These are phyloP conservation scores for Aspergillus incahuasiensis DNA, from an alignment of 495 filamentous ascomycete genomes.

Conservation along the genomic window DNA sequence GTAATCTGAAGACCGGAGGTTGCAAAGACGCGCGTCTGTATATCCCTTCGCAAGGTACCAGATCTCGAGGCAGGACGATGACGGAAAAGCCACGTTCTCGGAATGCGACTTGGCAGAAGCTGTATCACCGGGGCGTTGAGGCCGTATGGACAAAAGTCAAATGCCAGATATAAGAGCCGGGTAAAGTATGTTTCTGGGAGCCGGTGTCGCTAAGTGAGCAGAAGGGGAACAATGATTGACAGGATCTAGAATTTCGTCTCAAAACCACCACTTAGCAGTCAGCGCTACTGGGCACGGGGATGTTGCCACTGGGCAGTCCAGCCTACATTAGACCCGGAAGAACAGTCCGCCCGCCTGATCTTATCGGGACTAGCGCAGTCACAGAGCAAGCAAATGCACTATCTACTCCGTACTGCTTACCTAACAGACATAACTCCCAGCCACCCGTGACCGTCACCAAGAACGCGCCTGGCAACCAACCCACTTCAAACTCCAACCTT, in stretches of 20 bases:
- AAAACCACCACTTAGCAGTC: neutral
- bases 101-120: constrained; percentile 35
- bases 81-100: constrained; percentile 19
- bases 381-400: neutral
- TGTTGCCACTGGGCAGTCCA: constrained; percentile 1
- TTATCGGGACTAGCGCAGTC: constrained; percentile 17
- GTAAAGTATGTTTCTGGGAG: constrained; percentile 1
- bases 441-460: neutral
- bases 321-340: constrained; percentile 26
- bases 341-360: constrained; percentile 13
- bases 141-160: constrained; percentile 11
- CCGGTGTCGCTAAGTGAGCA: neutral
- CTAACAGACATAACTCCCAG: constrained; percentile 4
- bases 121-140: constrained; percentile 11
- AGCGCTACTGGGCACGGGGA: neutral
- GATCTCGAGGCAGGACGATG: neutral
- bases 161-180: neutral
- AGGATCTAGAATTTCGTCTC: neutral
- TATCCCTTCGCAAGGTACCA: neutral
- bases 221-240: neutral
- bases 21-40: neutral
- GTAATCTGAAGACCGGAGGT: constrained; percentile 8
- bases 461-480: constrained; percentile 6
- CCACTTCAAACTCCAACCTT: constrained; percentile 13
- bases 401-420: neutral